phyloP scores from a whole-genome alignment of 257 asterid genomes.

The Cynanchum wilfordii region DNA sequence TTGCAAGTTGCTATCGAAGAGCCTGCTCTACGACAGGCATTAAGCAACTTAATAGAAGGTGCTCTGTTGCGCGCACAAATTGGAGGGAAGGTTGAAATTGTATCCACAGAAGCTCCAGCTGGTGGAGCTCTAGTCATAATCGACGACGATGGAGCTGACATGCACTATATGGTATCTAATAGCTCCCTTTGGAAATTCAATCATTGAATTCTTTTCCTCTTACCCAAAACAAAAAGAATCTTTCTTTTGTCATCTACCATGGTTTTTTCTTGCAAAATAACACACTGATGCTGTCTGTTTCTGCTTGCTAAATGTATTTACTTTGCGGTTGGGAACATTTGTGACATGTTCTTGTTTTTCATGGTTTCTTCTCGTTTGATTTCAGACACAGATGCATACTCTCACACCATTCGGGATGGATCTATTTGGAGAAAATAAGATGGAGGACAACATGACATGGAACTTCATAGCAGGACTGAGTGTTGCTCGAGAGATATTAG shows the following conservation, averaged over 20 bases:
- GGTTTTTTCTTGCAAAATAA: neutral
- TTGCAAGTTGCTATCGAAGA: constrained; percentile 77
- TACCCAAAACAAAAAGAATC: neutral
- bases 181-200: neutral
- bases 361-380: constrained; percentile 7
- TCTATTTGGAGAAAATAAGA: constrained; percentile 49
- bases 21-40: constrained; percentile 87
- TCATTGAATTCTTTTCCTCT: neutral
- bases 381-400: constrained; percentile 93
- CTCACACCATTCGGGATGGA: constrained; percentile 79
- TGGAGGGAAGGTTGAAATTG: constrained; percentile 68
- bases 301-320: neutral
- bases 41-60: constrained; percentile 92
- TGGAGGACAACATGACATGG: constrained; percentile 91
- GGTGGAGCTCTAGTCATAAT: constrained; percentile 83
- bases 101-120: constrained; percentile 76
- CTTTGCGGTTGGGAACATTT: neutral
- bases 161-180: constrained; percentile 84
- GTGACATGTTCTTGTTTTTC: neutral
- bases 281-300: neutral
- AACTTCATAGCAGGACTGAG: constrained; percentile 85
- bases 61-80: constrained; percentile 70
- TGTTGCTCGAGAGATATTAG: constrained; percentile 92
- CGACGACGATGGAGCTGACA: constrained; percentile 95
- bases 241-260: neutral